phyloP scores from a whole-genome alignment of 495 filamentous ascomycete species.

The Margaritispora aquatica region DNA sequence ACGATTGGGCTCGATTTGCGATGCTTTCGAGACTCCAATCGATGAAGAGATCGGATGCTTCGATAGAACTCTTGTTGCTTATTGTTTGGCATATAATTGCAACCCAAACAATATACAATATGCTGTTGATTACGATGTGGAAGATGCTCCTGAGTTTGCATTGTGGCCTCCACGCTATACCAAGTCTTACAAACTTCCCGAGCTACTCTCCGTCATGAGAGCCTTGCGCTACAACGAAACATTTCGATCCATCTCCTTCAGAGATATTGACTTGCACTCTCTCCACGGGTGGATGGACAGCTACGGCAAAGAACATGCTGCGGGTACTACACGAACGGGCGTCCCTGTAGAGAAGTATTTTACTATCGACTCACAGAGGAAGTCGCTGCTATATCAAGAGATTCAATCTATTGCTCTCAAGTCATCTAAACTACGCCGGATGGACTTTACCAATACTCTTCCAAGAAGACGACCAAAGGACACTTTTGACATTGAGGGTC shows the following conservation, averaged over 20 bases:
- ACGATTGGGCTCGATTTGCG: conserved; percentile 1
- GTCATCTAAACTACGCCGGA: conserved; percentile 52
- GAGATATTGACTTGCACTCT: conserved; percentile 61
- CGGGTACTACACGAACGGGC: conserved; percentile 50
- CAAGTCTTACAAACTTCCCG: conserved; percentile 59
- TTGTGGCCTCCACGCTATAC: conserved; percentile 62
- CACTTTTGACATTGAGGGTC: conserved; percentile 35
- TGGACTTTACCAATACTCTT: conserved; percentile 58
- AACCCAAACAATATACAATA: conserved; percentile 71
- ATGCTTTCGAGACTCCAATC: conserved; percentile 48
- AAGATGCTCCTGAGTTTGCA: conserved; percentile 77
- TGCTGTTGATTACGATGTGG: conserved; percentile 66
- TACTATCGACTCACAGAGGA: conserved; percentile 47
- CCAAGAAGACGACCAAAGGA: conserved; percentile 38
- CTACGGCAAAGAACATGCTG: conserved; percentile 58
- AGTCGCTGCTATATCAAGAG: conserved; percentile 65
- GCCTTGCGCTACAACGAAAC: conserved; percentile 88
- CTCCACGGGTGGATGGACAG: conserved; percentile 56
- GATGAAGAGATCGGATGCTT: conserved; percentile 77
- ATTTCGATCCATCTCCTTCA: conserved; percentile 81
- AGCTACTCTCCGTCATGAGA: conserved; percentile 80
- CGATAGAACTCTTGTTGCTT: conserved; percentile 78
- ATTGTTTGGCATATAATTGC: conserved; percentile 69
- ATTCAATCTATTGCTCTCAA: conserved; percentile 65
- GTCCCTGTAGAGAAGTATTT: conserved; percentile 35